phyloP scores from a whole-genome alignment of 2,329 filamentous ascomycete species.

The Aspergillus brasiliensis region DNA sequence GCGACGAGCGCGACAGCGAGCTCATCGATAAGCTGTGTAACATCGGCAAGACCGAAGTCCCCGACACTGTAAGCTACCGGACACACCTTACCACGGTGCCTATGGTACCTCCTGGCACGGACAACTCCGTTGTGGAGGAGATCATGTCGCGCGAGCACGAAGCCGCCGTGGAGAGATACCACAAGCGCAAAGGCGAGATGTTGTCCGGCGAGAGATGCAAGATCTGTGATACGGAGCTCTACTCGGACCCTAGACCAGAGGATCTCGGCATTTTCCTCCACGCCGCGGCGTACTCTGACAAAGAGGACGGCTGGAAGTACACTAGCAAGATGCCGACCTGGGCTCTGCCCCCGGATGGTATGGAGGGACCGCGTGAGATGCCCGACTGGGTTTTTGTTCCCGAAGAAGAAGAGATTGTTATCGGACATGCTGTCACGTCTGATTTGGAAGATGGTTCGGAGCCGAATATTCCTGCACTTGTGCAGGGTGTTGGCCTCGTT shows the following conservation, averaged over 20 bases:
- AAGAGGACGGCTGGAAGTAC: conserved; percentile 82
- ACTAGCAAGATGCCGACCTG: conserved; percentile 80
- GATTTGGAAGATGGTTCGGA: conserved; percentile 21
- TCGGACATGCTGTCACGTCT: conserved; percentile 39
- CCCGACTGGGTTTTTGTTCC: conserved; percentile 47
- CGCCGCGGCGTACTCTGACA: conserved; percentile 84
- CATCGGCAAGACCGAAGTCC: conserved; percentile 94
- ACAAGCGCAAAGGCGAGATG: conserved; percentile 88
- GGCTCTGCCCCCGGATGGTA: conserved; percentile 77
- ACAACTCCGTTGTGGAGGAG: conserved; percentile 40
- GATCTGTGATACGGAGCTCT: conserved; percentile 82
- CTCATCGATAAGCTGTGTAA: conserved; percentile 80
- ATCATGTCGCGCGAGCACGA: conserved; percentile 57
- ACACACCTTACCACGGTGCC: conserved; percentile 45
- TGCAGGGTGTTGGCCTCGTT: conserved; percentile 39
- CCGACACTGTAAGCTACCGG: conserved; percentile 88
- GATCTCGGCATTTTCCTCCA: conserved; percentile 94
- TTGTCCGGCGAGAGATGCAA: conserved; percentile 84
- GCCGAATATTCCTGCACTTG: conserved; percentile 30
- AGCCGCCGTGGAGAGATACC: conserved; percentile 86
- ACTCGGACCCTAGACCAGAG: conserved; percentile 86
- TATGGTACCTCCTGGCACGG: conserved; percentile 38
- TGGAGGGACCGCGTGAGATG: conserved; percentile 70
- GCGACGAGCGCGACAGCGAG: conserved; percentile 78
- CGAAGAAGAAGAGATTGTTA: conserved; percentile 42